Conservation (phyloP, 352 stramenopile species). For the Lagenidium sp. region DNA sequence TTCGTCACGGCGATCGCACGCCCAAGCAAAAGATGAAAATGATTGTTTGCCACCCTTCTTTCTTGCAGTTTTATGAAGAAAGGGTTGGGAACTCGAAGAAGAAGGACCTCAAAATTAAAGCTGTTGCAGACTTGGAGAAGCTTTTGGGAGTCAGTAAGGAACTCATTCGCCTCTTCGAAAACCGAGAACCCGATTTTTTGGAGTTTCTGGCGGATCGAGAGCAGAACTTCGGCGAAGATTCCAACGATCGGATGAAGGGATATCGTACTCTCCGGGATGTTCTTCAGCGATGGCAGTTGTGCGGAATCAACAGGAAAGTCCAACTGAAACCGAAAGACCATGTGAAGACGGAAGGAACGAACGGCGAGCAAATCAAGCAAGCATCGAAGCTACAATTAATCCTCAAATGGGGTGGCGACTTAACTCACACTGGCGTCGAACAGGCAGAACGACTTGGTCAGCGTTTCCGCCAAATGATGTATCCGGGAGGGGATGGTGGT, state of each 20-base stretch:
- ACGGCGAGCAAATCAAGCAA: conserved; percentile 24
- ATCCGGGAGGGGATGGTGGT: conserved; percentile 88
- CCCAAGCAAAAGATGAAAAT: conserved; percentile 99
- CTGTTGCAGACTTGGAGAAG: conserved; percentile 65
- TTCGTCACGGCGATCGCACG: conserved; percentile 98
- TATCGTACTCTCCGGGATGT: conserved; percentile 91
- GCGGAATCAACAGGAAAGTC: conserved; percentile 98
- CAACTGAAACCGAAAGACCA: conserved; percentile 85
- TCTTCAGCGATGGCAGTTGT: conserved; percentile 94
- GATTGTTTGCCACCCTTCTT: conserved; percentile 85
- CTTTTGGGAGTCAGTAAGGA: conserved; percentile 73
- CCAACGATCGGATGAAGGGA: conserved; percentile 69
- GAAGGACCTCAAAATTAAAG: conserved; percentile 85
- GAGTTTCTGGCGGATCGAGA: conserved; percentile 60
- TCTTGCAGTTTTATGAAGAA: conserved; percentile 79
- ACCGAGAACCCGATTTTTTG: conserved; percentile 44
- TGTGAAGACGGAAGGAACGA: conserved; percentile 17
- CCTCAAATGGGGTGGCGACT: conserved; percentile 99
- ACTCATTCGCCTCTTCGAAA: conserved; percentile 57
- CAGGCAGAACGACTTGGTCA: conserved; percentile 95
- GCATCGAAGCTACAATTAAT: conserved; percentile 95
- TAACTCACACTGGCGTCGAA: conserved; percentile 95
- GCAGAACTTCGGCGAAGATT: conserved; percentile 43
- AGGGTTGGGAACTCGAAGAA: conserved; percentile 24
- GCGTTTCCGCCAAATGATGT: conserved; percentile 85